A percentile compares a stretch with the other conserved stretches of the same genome.
phyloP scores from a whole-genome alignment of 768 basidiomycete genomes.

The Kwoniella dejecticola region DNA sequence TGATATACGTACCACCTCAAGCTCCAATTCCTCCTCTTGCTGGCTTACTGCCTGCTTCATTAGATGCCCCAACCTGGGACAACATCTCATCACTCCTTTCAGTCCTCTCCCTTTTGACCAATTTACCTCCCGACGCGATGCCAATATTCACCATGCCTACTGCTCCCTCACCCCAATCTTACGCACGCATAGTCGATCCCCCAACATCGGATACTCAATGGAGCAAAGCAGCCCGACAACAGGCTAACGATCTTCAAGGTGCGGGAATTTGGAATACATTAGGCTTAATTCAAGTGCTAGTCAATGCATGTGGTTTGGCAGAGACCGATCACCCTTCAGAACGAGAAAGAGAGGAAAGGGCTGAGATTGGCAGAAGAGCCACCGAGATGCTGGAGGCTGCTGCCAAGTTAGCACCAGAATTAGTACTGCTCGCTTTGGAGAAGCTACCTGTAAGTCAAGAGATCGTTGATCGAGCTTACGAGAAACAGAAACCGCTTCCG shows the following conservation, averaged over 20 bases:
- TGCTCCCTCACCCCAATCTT: slow-evolving; percentile 32
- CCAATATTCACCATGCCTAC: slow-evolving; percentile 81
- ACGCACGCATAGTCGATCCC: slow-evolving; percentile 46
- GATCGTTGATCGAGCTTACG: slow-evolving; percentile 11
- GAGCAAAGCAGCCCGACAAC: slow-evolving; percentile 70
- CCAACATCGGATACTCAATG: slow-evolving; percentile 27
- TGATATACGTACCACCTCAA: slow-evolving; percentile 78
- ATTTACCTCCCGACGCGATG: slow-evolving; percentile 85
- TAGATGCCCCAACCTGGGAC: slow-evolving; percentile 63
- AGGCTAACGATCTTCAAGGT: slow-evolving; percentile 83
- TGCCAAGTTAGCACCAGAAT: slow-evolving; percentile 86
- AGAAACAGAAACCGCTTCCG: slow-evolving; percentile 74
- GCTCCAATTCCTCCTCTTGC: slow-evolving; percentile 61
- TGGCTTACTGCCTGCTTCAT: slow-evolving; percentile 49
- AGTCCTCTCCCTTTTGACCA: slow-evolving; percentile 83
- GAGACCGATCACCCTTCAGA: slow-evolving; percentile 31
- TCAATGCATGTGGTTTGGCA: slow-evolving; percentile 60
- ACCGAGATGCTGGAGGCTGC: slow-evolving; percentile 92
- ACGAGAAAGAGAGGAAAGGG: slow-evolving; percentile 61
- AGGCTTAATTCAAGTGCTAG: slow-evolving; percentile 83
- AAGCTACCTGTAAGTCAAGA: slow-evolving; percentile 75
- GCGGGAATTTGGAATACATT: slow-evolving; percentile 90
- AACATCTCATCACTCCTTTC: slow-evolving; percentile 83
- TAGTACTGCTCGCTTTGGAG: slow-evolving; percentile 88
- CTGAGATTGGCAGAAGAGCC: slow-evolving; percentile 73